These are phyloP conservation scores for Psophocarpus tetragonolobus DNA, from an alignment of 306 rosid species.

Conservation along the genomic window DNA sequence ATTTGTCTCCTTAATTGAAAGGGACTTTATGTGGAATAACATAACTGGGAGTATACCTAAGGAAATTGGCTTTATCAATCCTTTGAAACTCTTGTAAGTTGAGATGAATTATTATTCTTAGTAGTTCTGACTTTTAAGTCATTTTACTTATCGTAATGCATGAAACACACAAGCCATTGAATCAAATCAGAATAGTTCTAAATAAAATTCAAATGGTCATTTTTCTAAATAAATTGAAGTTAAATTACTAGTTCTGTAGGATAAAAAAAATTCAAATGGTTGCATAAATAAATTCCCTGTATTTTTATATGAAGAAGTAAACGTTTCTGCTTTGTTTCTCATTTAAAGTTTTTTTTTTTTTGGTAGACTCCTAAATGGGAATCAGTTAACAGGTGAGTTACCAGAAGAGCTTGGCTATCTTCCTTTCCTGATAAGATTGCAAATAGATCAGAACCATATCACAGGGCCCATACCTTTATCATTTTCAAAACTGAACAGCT, in stretches of 20 bases:
- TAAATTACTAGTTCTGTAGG: not conserved
- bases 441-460: constrained; percentile 73
- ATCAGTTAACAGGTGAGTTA: constrained; percentile 63
- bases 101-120: not conserved
- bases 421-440: constrained; percentile 54
- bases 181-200: not conserved
- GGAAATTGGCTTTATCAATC: constrained; percentile 77
- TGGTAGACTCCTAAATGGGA: constrained; percentile 88
- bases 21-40: constrained; percentile 95
- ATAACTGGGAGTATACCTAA: constrained; percentile 77
- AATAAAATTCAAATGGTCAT: too few relatives aligned
- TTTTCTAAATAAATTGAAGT: constrained; percentile 11
- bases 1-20: constrained; percentile 23
- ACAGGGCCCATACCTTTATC: constrained; percentile 76
- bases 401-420: constrained; percentile 86
- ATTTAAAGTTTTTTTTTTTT: constrained; percentile 15
- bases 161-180: not conserved
- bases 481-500: constrained; percentile 58
- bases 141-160: not conserved
- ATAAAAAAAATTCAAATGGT: not conserved
- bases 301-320: not conserved
- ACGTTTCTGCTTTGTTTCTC: not conserved
- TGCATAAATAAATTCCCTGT: not conserved
- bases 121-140: not conserved
- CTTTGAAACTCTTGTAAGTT: constrained; percentile 79